Evolutionary conservation across 228 moss, liverwort and hornwort genomes (phyloP).

Genomic region (Sphagnum fallax): DNA sequence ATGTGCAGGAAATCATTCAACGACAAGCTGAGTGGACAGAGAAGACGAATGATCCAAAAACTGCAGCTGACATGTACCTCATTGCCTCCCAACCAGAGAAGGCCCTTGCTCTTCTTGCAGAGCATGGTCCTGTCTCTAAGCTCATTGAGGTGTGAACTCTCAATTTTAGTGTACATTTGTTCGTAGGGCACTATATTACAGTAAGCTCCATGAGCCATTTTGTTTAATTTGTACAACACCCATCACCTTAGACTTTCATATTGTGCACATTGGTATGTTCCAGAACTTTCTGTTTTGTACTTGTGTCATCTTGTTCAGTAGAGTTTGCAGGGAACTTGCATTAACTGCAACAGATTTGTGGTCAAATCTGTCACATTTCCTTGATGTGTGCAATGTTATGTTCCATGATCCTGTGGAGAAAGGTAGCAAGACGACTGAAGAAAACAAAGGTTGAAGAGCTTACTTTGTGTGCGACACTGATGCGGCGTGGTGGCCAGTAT

Average conservation of each 20-base stretch:
- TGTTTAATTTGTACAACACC: no score
- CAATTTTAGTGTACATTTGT: no score
- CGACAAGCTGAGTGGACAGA: constrained; percentile 93
- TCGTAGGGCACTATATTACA: no score
- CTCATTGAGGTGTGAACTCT: constrained; percentile 61
- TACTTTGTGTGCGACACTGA: constrained; percentile 60
- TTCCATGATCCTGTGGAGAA: neutral
- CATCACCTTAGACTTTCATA: neutral
- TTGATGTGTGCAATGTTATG: no score
- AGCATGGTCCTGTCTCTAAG: constrained; percentile 82
- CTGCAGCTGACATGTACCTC: constrained; percentile 92
- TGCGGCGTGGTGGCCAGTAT: constrained; percentile 71
- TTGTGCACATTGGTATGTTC: neutral
- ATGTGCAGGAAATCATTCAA: constrained; percentile 83
- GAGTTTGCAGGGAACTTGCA: neutral
- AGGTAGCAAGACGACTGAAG: constrained; percentile 86
- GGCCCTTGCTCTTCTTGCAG: constrained; percentile 60
- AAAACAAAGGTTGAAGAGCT: constrained; percentile 67
- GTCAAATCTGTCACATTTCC: no score
- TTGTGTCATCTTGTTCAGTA: neutral
- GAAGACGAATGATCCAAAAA: constrained; percentile 89
- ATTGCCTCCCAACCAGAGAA: constrained; percentile 70
- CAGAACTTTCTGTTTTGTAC: neutral
- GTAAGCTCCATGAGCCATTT: no score
- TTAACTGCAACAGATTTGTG: neutral